Percentiles rank a stretch among this genome's conserved stretches.
Conservation (phyloP, 305 asterid species). For the Plantago rigida region DNA sequence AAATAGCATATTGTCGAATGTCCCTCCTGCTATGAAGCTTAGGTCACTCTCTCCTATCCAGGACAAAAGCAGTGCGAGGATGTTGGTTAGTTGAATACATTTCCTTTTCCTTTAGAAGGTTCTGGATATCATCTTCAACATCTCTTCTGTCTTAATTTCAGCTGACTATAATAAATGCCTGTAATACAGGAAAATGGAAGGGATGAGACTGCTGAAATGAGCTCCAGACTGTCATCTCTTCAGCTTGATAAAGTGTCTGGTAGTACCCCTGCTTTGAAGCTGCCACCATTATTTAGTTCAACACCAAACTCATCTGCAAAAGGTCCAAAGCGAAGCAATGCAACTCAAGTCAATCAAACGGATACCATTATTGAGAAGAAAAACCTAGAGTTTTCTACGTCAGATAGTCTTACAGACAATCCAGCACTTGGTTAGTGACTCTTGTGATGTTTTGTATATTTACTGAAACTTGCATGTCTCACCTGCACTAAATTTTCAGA, state of each 20-base stretch:
- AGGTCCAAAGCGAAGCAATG: slow-evolving; percentile 63
- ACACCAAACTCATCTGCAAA: slow-evolving; percentile 81
- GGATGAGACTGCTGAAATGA: slow-evolving; percentile 63
- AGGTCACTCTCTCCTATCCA: slow-evolving; percentile 63
- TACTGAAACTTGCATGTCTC: slow-evolving; percentile 15
- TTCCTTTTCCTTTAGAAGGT: slow-evolving; percentile 14
- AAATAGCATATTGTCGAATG: slow-evolving; percentile 56
- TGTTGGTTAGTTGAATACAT: slow-evolving; percentile 37
- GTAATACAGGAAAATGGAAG: slow-evolving; percentile 53
- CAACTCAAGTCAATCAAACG: slow-evolving; percentile 42
- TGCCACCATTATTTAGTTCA: slow-evolving; percentile 88
- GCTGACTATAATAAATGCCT: slow-evolving; percentile 23
- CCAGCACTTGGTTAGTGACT: slow-evolving; percentile 51
- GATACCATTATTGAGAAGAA: slow-evolving; percentile 49
- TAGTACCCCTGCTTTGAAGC: slow-evolving; percentile 71
- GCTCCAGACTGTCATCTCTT: slow-evolving; percentile 65
- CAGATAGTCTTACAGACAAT: slow-evolving; percentile 38
- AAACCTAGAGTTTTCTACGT: slow-evolving; percentile 41
- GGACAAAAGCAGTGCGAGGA: slow-evolving; percentile 56
- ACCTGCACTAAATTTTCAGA: slow-evolving; percentile 44
- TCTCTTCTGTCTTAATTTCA: slow-evolving; percentile 20
- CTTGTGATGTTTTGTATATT: slow-evolving; percentile 17
- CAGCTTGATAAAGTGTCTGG: slow-evolving; percentile 74
- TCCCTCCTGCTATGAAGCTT: slow-evolving; percentile 46
- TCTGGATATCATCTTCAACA: slow-evolving; percentile 19